Base-by-base conservation (phyloP, 148 eudicot species). In the Dysphania ambrosioides region DNA sequence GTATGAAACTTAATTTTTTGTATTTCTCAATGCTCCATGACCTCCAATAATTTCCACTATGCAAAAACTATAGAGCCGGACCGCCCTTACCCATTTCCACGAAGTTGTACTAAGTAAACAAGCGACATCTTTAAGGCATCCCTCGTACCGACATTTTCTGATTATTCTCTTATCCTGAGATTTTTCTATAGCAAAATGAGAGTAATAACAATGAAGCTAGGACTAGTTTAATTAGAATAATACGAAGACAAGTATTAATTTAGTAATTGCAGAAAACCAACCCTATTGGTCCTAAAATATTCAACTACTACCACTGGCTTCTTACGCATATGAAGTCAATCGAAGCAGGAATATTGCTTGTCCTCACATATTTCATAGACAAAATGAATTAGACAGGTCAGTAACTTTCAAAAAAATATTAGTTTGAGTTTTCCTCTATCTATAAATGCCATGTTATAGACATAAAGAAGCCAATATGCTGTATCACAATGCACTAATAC, bases 261-360 rank as follows among this genome's bases (percentile, higher is more conserved):
- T 56, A 34, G 41, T 35, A 56, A 53, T 59, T 1, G 61, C 75
- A 9, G 10, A 40, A 2, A 38, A 19, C 24, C 27, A 16, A 11
- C 38, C 1, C 55, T 8, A 8, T 42, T 72, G 5, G 40, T 8
- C 67, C 53, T 66, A 60, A 60, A 29, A 42, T 59, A 59, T 41
- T 13, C 23, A 64, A 64, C 77, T 59, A 34, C 70, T 51, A 3
- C 21, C 49, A 49, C 65, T 65, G 70, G 77, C 62, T 65, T 74
- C 47, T 64, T 47, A 21, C 29, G 70, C 44, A 47, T 32, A 2
- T 0, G 21, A 73, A 74, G 70, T 74, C 77, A 74, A 74, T 29
- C 64, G 24, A 74, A 64, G 44, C 34, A 74, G 77, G 70, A 70
- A 73, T 59, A 24, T n/a, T 59, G 32, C 55, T 27, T 29, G 26